Evolutionary conservation across 768 basidiomycete genomes (phyloP).

Genomic region (Hemileccinum rubropunctum): DNA sequence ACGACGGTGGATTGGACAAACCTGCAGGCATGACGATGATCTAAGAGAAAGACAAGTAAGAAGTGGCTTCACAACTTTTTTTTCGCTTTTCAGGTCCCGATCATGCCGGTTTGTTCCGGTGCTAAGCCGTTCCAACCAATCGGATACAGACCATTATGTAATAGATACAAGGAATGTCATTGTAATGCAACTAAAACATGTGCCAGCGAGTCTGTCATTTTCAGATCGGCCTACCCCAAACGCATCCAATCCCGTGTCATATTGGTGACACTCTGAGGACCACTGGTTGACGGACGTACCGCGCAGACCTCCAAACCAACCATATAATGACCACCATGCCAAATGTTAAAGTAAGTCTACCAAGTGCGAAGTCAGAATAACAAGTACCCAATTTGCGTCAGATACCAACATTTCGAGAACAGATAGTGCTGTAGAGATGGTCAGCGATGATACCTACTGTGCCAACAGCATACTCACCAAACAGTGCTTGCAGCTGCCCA

Average conservation of each 20-base stretch:
- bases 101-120: conserved; percentile 30
- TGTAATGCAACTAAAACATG: not conserved
- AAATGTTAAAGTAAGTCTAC: conserved; percentile 45
- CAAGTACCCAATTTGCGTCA: not conserved
- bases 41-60: conserved; percentile 1
- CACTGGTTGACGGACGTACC: conserved; percentile 33
- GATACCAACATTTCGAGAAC: conserved; percentile 50
- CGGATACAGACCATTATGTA: conserved; percentile 2
- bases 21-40: conserved; percentile 41
- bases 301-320: conserved; percentile 52
- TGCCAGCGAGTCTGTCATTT: not conserved
- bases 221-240: conserved; percentile 3
- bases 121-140: conserved; percentile 19
- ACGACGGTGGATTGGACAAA: conserved; percentile 19
- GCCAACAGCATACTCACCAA: conserved; percentile 36
- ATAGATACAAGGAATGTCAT: not conserved
- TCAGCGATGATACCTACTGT: not conserved
- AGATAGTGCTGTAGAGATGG: conserved; percentile 38
- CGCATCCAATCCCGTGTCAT: conserved; percentile 10
- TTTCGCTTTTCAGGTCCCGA: conserved; percentile 21
- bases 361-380: conserved; percentile 9
- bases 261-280: conserved; percentile 23
- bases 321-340: conserved; percentile 48
- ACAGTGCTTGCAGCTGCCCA: conserved; percentile 51
- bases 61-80: conserved; percentile 8